Base-by-base conservation (phyloP, 371 early-diverging fungal species). In the Zopfochytrium polystomum region DNA sequence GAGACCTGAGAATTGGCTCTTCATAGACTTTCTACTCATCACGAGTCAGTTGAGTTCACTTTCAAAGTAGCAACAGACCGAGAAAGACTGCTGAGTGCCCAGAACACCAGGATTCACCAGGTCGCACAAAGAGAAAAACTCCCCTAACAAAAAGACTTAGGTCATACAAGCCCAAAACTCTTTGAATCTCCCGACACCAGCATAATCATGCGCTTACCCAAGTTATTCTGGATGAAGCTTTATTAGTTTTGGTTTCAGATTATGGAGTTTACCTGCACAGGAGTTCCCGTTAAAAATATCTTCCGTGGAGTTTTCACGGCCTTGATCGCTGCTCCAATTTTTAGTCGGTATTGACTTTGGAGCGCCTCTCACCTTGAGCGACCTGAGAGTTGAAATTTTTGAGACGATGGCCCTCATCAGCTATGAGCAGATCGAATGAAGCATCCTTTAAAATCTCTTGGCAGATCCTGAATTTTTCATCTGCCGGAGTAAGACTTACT, bases 211-310 rank as follows among this genome's bases (percentile, higher is more conserved):
- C n/a, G n/a, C n/a, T n/a, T n/a, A n/a, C n/a, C n/a, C n/a, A n/a
- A n/a, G n/a, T n/a, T n/a, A n/a, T n/a, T n/a, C n/a, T n/a, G n/a
- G n/a, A n/a, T n/a, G n/a, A n/a, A n/a, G n/a, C n/a, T n/a, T n/a
- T n/a, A n/a, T n/a, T n/a, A n/a, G n/a, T n/a, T n/a, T n/a, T n/a
- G n/a, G n/a, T n/a, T n/a, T n/a, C n/a, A n/a, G n/a, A n/a, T n/a
- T n/a, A n/a, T n/a, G n/a, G n/a, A n/a, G n/a, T 20, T 2, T 42
- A 70, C 68, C 72, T 87, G 87, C 11, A 89, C 79, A 5, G 88
- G 89, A 5, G 89, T 87, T 2, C 89, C 89, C 7, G 81, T 75
- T 9, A 89, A 56, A 62, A 86, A 80, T 45, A 86, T 71, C 23
- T 86, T 60, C 29, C 70, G 55, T 29, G 49, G 62, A 0, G 83